Evolutionary conservation across 148 eudicot species (phyloP), one percentile per base, ranked within the genome.

Genomic region (Vaccinium vitisidaea): DNA sequence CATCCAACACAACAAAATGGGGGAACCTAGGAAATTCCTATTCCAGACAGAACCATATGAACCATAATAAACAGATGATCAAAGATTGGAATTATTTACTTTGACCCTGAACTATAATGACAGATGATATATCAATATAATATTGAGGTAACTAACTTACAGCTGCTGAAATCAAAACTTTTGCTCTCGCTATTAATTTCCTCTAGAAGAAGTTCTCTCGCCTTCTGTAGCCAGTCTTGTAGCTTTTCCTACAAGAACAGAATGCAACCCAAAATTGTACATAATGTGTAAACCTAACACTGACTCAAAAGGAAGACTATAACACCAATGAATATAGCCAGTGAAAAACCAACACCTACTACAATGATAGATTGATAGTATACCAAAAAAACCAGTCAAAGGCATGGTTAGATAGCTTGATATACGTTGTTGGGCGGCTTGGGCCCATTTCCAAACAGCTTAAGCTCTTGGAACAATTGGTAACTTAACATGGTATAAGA

Each of bases 141-240:
- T 48, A 80, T 50, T 59, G 13, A 67, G 58, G 79, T 54, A 49
- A 8, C 48, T 49, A 84, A 86, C 93, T 84, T 95, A 97, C 98
- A 55, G 74, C 86, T 89, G 85, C 86, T 81, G 71, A 94, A 81
- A 11, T 91, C 92, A 77, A 95, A 92, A 15, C 84, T 91, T 80
- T 89, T 92, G 82, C 87, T 89, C 79, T 84, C 67, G 46, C 81
- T 89, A 70, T 84, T 83, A 61, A 90, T 75, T 83, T 93, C 98
- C 56, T 94, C 98, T 85, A 77, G 90, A 82, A 96, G 91, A 70
- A 89, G 86, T 78, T 86, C 86, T 88, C 85, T 94, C 18, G 83
- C 88, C 87, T 76, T 93, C 65, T 81, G 79, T 25, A 97, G 88
- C 99, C 99, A 97, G 3, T 97, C 98, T 86, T 95, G 95, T 75